These are phyloP conservation scores for Cordyceps tenuipes DNA, from an alignment of 2,329 filamentous ascomycete genomes.

Conservation along the genomic window DNA sequence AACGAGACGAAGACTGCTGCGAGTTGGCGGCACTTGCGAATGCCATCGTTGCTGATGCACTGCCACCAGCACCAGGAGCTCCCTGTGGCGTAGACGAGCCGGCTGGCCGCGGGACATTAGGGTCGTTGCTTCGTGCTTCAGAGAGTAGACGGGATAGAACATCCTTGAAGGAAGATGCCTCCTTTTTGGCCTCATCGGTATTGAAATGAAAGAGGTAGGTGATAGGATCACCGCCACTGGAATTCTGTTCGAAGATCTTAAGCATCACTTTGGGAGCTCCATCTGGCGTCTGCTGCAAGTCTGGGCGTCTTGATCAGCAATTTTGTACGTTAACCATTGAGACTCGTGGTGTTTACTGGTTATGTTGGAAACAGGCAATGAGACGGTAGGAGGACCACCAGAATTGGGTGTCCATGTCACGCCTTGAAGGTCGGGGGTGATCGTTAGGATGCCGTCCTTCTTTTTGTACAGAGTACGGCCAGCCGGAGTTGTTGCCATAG, in stretches of 20 bases:
- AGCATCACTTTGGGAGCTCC: constrained; percentile 85
- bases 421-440: constrained; percentile 63
- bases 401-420: constrained; percentile 75
- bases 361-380: constrained; percentile 65
- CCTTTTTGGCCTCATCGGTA: constrained; percentile 65
- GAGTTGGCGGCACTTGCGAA: constrained; percentile 62
- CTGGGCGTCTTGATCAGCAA: constrained; percentile 33
- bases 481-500: constrained; percentile 50
- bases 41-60: constrained; percentile 62
- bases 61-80: constrained; percentile 24
- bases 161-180: constrained; percentile 81
- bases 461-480: constrained; percentile 83
- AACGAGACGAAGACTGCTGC: constrained; percentile 48
- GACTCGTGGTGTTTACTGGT: constrained; percentile 56
- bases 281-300: constrained; percentile 91
- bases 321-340: background rate
- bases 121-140: constrained; percentile 51
- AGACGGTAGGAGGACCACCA: constrained; percentile 56
- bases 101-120: constrained; percentile 40
- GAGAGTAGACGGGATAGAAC: constrained; percentile 71
- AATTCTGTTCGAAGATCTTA: constrained; percentile 73
- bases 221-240: constrained; percentile 49
- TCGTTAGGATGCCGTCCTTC: constrained; percentile 76
- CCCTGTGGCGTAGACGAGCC: constrained; percentile 21
- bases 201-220: constrained; percentile 87